Percentiles rank a stretch among this genome's conserved stretches.
Conservation (phyloP, 805 yeast genomes). For the Metschnikowia drakensbergensis region DNA sequence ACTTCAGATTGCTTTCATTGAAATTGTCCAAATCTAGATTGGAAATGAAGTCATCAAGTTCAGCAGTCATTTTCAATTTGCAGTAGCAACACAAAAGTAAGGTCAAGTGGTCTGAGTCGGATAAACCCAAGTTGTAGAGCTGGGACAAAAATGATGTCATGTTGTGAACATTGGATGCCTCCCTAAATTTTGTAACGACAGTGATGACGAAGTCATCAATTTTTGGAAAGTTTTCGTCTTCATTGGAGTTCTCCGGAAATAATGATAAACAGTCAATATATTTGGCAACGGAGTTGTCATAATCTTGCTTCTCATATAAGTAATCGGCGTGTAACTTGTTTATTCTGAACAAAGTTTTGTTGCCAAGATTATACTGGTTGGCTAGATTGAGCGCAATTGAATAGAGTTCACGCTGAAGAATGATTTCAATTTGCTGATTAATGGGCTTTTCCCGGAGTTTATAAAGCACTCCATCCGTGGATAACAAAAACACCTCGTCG, state of each 20-base stretch:
- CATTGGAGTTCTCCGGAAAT: constrained; percentile 11
- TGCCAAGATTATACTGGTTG: constrained; percentile 26
- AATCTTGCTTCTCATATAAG: constrained; percentile 62
- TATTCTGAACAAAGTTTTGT: constrained; percentile 27
- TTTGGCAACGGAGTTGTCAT: constrained; percentile 67
- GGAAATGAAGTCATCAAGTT: constrained; percentile 54
- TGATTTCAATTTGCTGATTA: constrained; percentile 62
- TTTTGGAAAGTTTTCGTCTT: constrained; percentile 12
- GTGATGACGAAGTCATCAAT: constrained; percentile 49
- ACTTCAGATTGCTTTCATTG: constrained; percentile 5
- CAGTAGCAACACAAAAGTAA: constrained; percentile 75
- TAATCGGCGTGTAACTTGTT: constrained; percentile 61
- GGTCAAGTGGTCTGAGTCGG: constrained; percentile 80
- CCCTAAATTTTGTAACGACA: constrained; percentile 74
- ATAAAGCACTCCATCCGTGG: constrained; percentile 73
- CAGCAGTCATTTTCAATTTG: constrained; percentile 60
- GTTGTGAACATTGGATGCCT: constrained; percentile 64
- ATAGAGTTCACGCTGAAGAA: constrained; percentile 66
- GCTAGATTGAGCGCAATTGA: constrained; percentile 73
- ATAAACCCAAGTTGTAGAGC: constrained; percentile 49
- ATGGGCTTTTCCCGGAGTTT: constrained; percentile 62
- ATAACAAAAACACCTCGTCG: constrained; percentile 56
- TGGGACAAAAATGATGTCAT: constrained; percentile 62
- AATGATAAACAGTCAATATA: constrained; percentile 49
- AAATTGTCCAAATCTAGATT: constrained; percentile 27